phyloP scores from a whole-genome alignment of 2,329 filamentous ascomycete species.

The Zopfia rhizophila region DNA sequence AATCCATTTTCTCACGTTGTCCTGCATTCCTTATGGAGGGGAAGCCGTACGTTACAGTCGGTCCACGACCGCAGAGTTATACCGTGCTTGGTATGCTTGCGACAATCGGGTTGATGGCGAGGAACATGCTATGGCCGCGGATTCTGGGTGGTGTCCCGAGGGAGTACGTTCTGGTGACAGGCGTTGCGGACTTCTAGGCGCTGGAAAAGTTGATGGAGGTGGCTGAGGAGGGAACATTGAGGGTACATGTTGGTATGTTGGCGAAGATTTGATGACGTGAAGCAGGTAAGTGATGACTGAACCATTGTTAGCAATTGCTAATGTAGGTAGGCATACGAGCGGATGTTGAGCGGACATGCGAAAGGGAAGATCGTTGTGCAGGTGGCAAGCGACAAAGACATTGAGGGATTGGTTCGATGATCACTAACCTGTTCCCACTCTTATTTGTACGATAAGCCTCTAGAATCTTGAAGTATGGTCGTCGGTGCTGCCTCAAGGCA shows the following conservation, averaged over 20 bases:
- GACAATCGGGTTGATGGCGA: conserved; percentile 21
- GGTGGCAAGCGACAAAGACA: no score
- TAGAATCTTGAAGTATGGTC: no score
- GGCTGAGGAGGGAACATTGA: conserved; percentile 19
- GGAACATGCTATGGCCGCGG: conserved; percentile 25
- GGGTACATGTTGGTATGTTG: conserved; percentile 16
- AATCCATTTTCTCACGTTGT: conserved; percentile 24
- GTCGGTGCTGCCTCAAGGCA: no score
- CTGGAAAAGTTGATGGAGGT: conserved; percentile 18
- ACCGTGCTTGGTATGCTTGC: conserved; percentile 18
- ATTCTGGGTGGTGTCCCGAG: conserved; percentile 26
- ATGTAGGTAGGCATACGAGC: neutral
- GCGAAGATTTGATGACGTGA: conserved; percentile 17
- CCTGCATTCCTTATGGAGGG: conserved; percentile 22
- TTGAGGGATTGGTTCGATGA: no score
- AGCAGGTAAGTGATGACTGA: conserved; percentile 24
- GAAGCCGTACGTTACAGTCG: conserved; percentile 27
- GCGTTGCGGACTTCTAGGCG: conserved; percentile 10
- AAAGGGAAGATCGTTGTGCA: conserved; percentile 2
- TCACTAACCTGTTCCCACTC: no score
- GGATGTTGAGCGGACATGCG: conserved; percentile 1
- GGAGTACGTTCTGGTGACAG: conserved; percentile 23
- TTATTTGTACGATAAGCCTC: no score
- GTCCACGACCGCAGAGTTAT: conserved; percentile 17
- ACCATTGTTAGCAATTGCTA: no score